These are phyloP conservation scores for Actinomucor elegans DNA, from an alignment of 371 early-diverging fungal genomes.

Conservation along the genomic window DNA sequence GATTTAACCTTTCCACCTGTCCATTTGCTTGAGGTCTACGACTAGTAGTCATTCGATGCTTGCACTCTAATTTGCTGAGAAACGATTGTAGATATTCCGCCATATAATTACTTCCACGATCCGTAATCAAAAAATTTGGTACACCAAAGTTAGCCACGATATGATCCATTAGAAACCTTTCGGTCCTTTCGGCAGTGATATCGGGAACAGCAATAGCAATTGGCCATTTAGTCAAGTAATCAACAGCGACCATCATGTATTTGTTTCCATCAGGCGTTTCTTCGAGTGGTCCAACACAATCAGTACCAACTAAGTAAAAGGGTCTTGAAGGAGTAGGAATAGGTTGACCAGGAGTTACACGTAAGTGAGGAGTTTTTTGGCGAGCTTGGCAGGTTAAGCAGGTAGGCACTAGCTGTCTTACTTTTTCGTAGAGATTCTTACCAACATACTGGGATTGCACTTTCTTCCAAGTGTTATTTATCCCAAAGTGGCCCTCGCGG, in stretches of 20 bases:
- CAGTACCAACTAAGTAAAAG: conserved; percentile 17
- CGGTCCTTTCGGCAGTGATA: conserved; percentile 16
- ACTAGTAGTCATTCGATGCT: conserved; percentile 21
- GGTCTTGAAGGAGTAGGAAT: conserved; percentile 1
- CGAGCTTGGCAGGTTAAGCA: no score
- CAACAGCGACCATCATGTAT: conserved; percentile 23
- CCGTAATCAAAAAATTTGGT: no score
- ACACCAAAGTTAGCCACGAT: conserved; percentile 6
- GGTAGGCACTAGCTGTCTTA: not conserved
- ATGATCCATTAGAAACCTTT: conserved; percentile 5
- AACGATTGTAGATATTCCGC: conserved; percentile 1
- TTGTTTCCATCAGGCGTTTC: conserved; percentile 7
- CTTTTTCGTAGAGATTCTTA: not conserved
- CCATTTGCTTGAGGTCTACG: conserved; percentile 35
- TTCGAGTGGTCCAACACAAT: conserved; percentile 24
- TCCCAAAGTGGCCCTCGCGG: conserved; percentile 18
- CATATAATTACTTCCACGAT: conserved; percentile 17
- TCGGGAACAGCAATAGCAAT: conserved; percentile 13
- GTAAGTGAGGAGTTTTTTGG: no score
- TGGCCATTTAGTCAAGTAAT: conserved; percentile 24
- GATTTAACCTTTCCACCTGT: conserved; percentile 34
- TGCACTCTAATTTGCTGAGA: conserved; percentile 12
- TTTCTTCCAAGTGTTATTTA: not conserved
- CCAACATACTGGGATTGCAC: not conserved
- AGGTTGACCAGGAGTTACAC: no score